Percentiles rank a stretch among this genome's conserved stretches.
These are phyloP conservation scores for Trichoderma cornu-damae DNA, from an alignment of 2,329 filamentous ascomycete genomes.

Conservation along the genomic window DNA sequence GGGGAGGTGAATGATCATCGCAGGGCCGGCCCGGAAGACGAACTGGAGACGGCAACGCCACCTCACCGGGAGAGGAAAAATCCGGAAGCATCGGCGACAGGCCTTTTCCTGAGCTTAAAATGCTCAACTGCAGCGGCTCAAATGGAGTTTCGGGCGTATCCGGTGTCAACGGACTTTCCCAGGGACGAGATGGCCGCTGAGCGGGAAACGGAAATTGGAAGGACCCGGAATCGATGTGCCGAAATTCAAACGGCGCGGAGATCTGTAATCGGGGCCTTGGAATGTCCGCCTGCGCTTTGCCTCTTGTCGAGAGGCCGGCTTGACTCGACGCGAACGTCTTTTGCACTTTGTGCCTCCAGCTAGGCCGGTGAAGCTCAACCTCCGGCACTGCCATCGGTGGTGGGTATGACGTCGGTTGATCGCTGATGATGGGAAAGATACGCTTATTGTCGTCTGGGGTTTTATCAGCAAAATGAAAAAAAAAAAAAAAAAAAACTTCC, in stretches of 20 bases:
- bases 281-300: constrained; percentile 41
- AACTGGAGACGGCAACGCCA: constrained; percentile 38
- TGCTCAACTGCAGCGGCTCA: constrained; percentile 53
- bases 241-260: constrained; percentile 55
- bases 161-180: constrained; percentile 27
- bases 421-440: constrained; percentile 25
- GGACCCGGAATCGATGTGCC: constrained; percentile 50
- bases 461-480: no score
- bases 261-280: constrained; percentile 51
- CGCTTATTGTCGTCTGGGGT: constrained; percentile 32
- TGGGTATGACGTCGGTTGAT: constrained; percentile 29
- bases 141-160: constrained; percentile 34
- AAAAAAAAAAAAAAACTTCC: constrained; percentile 24
- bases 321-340: constrained; percentile 32
- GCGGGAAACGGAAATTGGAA: constrained; percentile 32
- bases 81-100: constrained; percentile 54
- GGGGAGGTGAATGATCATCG: constrained; percentile 30
- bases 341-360: constrained; percentile 21
- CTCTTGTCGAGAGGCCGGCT: constrained; percentile 43
- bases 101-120: constrained; percentile 39
- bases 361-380: constrained; percentile 20
- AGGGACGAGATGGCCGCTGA: constrained; percentile 13
- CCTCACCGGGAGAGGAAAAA: constrained; percentile 39
- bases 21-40: constrained; percentile 32
- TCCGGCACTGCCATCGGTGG: constrained; percentile 27